Conservation (phyloP, 768 basidiomycete species). For the Calocera viscosa region DNA sequence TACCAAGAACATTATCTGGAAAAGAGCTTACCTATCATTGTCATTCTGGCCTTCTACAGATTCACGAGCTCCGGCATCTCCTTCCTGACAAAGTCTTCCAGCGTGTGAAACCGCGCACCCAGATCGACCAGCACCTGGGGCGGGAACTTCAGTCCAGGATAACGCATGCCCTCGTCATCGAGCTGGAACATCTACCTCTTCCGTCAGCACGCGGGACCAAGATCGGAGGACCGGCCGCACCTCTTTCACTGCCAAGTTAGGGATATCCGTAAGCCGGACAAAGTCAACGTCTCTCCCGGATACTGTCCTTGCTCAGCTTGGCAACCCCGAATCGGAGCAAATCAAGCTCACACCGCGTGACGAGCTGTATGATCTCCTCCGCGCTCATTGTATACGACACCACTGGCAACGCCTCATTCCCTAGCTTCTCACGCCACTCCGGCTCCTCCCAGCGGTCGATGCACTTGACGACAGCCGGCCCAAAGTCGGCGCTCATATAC, state of each 20-base stretch:
- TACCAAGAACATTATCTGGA: no score
- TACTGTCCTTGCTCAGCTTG: background rate
- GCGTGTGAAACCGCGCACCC: background rate
- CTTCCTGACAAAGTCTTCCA: background rate
- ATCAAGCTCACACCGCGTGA: conserved; percentile 1
- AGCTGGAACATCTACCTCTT: no score
- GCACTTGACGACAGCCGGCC: background rate
- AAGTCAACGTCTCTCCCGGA: background rate
- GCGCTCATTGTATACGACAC: background rate
- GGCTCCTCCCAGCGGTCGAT: conserved; percentile 8
- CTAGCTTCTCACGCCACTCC: conserved; percentile 1
- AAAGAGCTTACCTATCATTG: no score
- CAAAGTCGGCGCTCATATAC: background rate
- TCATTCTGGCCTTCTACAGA: no score
- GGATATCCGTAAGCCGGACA: background rate
- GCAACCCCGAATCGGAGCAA: background rate
- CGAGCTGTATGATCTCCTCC: background rate
- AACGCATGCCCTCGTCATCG: no score
- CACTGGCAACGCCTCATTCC: background rate
- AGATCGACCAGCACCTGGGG: background rate
- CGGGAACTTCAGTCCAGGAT: background rate
- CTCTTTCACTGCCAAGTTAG: no score
- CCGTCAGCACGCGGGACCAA: no score
- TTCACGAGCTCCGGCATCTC: no score
- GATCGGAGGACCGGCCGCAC: background rate